Base-by-base conservation (phyloP, 352 stramenopile genomes). In the Pythium apleroticum region DNA sequence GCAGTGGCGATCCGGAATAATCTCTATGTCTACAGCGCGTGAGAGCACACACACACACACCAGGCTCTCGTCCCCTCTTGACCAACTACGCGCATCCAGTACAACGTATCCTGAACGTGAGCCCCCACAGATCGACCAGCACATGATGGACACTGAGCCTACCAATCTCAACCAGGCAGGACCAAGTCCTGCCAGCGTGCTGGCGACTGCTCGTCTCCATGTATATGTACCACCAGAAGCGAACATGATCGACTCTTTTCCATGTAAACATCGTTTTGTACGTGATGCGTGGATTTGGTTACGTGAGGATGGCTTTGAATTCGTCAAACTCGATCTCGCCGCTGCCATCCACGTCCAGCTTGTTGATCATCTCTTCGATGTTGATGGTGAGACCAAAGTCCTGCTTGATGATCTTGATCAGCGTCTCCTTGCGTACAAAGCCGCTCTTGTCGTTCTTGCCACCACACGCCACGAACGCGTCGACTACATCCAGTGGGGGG, bases 301-400 rank as follows among this genome's bases (percentile, higher is more conserved):
- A 94, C 4, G 86, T 94, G 55, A 92, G 69, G 53, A 94, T 94
- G 52, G 90, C 85, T 72, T 97, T 98, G 76, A 98, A 98, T 73
- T 98, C 96, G 53, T 98, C 89, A 69, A 98, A 98, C 64, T 98
- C 95, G 58, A 98, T 98, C 75, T 98, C 92, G 30, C 96, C 96
- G 33, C 81, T 97, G 33, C 91, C 89, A 66, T 98, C 92, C 46
- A 95, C 90, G 68, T 99, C 96, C 35, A 98, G 92, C 59, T 97
- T 98, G 74, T 98, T 97, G 68, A 98, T 98, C 76, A 99, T 95
- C 55, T 98, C 91, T 71, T 98, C 93, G 25, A 99, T 98, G 73
- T 99, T 97, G 80, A 98, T 98, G 19, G 93, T 98, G 22, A 98
- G 75, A 12, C 91, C 91, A 65, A 98, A 98, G 71, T 98, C 93